Conservation (phyloP, 2,329 filamentous ascomycete genomes). For the Cadophora sp. region DNA sequence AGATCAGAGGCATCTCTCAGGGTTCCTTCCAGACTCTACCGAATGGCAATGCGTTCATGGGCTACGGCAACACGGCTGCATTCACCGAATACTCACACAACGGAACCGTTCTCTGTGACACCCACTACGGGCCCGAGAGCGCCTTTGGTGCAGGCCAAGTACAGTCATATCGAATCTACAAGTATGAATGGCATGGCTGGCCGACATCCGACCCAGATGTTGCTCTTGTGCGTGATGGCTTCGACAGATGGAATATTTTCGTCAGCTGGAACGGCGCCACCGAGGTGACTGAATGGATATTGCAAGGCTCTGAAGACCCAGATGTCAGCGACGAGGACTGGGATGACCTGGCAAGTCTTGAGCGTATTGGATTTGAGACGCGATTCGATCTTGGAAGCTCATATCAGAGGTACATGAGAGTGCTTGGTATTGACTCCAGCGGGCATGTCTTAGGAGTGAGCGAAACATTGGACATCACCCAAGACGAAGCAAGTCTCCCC, state of each 20-base stretch:
- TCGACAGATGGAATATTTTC: neutral
- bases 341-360: too few species aligned
- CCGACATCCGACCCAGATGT: constrained; percentile 44
- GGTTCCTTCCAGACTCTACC: neutral
- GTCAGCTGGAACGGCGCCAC: neutral
- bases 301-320: neutral
- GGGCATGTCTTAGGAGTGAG: too few species aligned
- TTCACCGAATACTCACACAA: constrained; percentile 53
- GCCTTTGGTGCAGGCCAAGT: constrained; percentile 30
- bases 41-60: constrained; percentile 49
- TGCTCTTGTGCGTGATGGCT: constrained; percentile 32
- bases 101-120: constrained; percentile 49
- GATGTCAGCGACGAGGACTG: neutral
- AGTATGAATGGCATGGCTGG: constrained; percentile 46
- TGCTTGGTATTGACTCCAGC: too few species aligned
- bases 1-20: neutral
- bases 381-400: too few species aligned
- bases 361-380: too few species aligned
- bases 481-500: neutral
- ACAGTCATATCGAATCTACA: constrained; percentile 23
- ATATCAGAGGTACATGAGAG: too few species aligned
- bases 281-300: neutral
- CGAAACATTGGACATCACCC: too few species aligned
- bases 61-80: constrained; percentile 56
- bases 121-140: constrained; percentile 44